Conservation (phyloP, 225 moss, liverwort and hornwort genomes). For the Marchantia paleacea region DNA sequence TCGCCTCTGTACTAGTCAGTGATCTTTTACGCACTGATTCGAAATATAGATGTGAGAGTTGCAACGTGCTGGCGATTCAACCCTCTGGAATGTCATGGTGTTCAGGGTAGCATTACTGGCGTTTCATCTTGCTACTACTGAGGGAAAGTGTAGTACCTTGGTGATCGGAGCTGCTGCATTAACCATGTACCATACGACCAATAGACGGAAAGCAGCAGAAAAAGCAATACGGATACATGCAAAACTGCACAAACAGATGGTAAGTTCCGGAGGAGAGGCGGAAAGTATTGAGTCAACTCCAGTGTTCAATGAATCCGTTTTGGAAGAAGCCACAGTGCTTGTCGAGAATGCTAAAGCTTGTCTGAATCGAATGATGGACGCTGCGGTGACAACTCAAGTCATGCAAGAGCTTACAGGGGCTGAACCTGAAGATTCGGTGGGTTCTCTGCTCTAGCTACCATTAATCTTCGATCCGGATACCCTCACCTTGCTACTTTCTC, state of each 20-base stretch:
- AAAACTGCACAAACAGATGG: constrained; percentile 24
- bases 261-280: constrained; percentile 34
- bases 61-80: neutral
- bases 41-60: neutral
- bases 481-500: too few relatives aligned
- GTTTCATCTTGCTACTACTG: constrained; percentile 68
- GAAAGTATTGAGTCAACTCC: neutral
- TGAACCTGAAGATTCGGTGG: constrained; percentile 33
- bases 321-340: constrained; percentile 32
- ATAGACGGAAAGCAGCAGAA: constrained; percentile 50
- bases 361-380: constrained; percentile 39
- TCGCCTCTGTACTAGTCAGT: neutral
- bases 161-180: constrained; percentile 72
- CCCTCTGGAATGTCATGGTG: neutral
- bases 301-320: constrained; percentile 8
- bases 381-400: constrained; percentile 21
- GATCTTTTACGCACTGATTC: neutral
- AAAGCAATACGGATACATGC: constrained; percentile 56
- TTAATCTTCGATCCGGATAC: neutral
- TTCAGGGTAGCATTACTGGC: constrained; percentile 81
- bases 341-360: constrained; percentile 35
- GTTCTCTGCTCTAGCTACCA: neutral
- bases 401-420: constrained; percentile 39
- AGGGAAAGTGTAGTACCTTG: constrained; percentile 54
- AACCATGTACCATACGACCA: constrained; percentile 54